Evolutionary conservation across 441 rosid genomes (phyloP).

Genomic region (Mallotus repandus): DNA sequence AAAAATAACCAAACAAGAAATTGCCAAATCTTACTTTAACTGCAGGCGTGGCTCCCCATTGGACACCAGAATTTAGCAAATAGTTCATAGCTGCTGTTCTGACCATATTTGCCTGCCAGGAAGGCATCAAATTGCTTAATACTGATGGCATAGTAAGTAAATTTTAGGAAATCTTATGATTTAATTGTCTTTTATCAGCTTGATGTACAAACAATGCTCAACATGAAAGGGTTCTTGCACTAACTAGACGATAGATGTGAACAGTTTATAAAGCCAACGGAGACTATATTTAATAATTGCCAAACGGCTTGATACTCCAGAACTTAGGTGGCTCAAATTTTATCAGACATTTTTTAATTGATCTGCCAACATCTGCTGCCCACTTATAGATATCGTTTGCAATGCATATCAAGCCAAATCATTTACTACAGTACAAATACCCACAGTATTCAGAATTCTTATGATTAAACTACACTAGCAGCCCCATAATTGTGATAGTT

Average conservation of each 20-base stretch:
- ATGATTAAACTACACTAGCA: neutral
- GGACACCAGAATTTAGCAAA: conserved; percentile 84
- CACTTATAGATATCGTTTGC: neutral
- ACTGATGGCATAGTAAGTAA: neutral
- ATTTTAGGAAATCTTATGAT: neutral
- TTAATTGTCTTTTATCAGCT: neutral
- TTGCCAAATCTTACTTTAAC: conserved; percentile 61
- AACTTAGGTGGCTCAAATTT: neutral
- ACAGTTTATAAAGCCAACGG: neutral
- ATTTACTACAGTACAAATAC: neutral
- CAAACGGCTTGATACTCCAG: neutral
- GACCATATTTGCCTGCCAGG: conserved; percentile 74
- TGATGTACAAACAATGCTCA: neutral
- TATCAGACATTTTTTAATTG: neutral
- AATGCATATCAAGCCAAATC: neutral
- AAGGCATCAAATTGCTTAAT: conserved; percentile 21
- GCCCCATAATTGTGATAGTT: neutral
- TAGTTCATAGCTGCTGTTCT: conserved; percentile 78
- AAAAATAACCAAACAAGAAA: conserved; percentile 15
- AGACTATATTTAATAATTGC: neutral
- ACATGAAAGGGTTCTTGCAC: neutral
- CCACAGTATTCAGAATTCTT: neutral
- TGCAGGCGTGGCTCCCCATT: conserved; percentile 92
- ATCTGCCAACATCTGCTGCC: neutral
- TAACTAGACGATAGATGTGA: neutral